Evolutionary conservation across 2,329 filamentous ascomycete species (phyloP).

Genomic region (Colletotrichum navitas): DNA sequence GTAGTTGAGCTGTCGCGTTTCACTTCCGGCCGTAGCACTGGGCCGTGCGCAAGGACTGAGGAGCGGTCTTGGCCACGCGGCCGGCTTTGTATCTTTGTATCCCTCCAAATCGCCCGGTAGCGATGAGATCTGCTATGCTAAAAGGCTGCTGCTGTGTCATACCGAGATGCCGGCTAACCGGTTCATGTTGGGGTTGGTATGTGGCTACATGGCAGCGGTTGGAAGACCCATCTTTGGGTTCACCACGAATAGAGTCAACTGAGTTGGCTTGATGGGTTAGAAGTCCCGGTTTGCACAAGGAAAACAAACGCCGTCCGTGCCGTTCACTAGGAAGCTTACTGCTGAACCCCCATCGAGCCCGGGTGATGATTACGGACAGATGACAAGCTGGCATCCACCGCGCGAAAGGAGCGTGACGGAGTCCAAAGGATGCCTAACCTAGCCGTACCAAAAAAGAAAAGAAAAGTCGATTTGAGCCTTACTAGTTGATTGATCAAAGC

Average conservation of each 20-base stretch:
- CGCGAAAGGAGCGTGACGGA: neutral
- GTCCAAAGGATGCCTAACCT: neutral
- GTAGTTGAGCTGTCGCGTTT: constrained; percentile 37
- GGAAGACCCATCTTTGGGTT: neutral
- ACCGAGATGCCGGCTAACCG: constrained; percentile 32
- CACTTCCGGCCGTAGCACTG: constrained; percentile 29
- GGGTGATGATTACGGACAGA: neutral
- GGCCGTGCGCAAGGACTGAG: constrained; percentile 30
- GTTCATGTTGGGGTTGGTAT: neutral
- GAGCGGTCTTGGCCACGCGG: neutral
- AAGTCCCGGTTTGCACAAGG: neutral
- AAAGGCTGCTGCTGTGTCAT: constrained; percentile 8
- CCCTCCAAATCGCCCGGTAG: constrained; percentile 34
- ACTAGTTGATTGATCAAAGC: neutral
- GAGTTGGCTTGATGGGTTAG: constrained; percentile 8
- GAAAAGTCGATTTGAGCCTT: neutral
- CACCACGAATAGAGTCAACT: constrained; percentile 10
- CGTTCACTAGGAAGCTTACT: neutral
- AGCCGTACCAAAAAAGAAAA: neutral
- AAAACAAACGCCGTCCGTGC: constrained; percentile 36
- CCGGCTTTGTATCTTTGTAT: constrained; percentile 10
- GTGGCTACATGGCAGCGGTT: constrained; percentile 19
- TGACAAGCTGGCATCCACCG: neutral
- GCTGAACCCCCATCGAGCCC: neutral
- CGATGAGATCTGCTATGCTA: neutral